Evolutionary conservation across 2,329 filamentous ascomycete species (phyloP).

Genomic region (Pseudocercospora vitis): DNA sequence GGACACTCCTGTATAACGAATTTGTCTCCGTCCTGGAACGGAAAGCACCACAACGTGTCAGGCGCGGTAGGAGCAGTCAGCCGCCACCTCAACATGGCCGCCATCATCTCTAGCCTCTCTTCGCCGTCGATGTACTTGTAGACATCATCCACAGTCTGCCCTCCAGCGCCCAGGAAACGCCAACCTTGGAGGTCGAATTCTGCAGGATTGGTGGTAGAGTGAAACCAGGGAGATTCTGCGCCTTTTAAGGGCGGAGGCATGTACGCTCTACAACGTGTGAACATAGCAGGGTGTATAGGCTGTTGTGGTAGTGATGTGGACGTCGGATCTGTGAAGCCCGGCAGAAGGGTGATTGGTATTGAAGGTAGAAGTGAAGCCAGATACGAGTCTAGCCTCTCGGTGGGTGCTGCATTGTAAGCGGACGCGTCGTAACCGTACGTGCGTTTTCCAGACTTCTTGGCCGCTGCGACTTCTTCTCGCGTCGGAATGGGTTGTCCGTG

Average conservation of each 20-base stretch:
- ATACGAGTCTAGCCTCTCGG: constrained; percentile 79
- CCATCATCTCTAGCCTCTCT: constrained; percentile 83
- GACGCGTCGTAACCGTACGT: constrained; percentile 95
- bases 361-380: constrained; percentile 77
- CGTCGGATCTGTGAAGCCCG: constrained; percentile 80
- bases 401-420: constrained; percentile 82
- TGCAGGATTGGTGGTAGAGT: constrained; percentile 90
- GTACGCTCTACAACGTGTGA: constrained; percentile 73
- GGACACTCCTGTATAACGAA: constrained; percentile 84
- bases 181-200: constrained; percentile 88
- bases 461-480: constrained; percentile 46
- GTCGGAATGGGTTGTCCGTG: constrained; percentile 49
- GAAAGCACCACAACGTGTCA: constrained; percentile 94
- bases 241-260: constrained; percentile 44
- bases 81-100: constrained; percentile 89
- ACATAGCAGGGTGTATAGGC: constrained; percentile 88
- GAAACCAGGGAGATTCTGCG: constrained; percentile 66
- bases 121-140: constrained; percentile 79
- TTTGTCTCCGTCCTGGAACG: constrained; percentile 89
- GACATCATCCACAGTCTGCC: constrained; percentile 91
- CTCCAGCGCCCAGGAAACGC: constrained; percentile 80
- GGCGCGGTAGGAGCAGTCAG: constrained; percentile 90
- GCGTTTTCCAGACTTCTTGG: constrained; percentile 58
- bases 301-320: constrained; percentile 91
- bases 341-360: constrained; percentile 84